Evolutionary conservation across 306 rosid species (phyloP).

Genomic region (Acmispon strigosus): DNA sequence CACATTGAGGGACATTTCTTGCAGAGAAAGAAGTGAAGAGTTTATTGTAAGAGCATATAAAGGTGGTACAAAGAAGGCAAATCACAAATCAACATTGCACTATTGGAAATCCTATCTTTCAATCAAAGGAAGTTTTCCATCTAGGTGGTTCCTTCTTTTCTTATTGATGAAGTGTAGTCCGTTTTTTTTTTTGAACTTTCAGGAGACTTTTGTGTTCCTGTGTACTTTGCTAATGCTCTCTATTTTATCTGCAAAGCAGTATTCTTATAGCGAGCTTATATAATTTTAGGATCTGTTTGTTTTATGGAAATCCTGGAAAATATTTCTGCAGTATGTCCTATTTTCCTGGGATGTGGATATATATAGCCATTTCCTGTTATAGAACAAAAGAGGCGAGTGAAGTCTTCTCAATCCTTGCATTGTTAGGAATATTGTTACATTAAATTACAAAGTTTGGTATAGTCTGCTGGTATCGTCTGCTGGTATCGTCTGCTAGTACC

Average conservation of each 20-base stretch:
- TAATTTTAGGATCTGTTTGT: not conserved
- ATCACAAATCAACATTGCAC: conserved; percentile 68
- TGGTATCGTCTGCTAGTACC: no score
- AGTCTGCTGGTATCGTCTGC: no score
- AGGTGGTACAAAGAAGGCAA: conserved; percentile 80
- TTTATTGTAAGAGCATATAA: conserved; percentile 74
- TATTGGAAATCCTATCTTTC: conserved; percentile 71
- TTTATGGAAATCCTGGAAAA: not conserved
- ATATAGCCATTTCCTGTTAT: not conserved
- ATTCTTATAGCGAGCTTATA: not conserved
- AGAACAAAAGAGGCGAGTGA: not conserved
- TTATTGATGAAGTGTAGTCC: conserved; percentile 12
- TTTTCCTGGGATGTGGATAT: not conserved
- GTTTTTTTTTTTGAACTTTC: not conserved
- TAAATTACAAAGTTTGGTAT: no score
- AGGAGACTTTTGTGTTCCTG: not conserved
- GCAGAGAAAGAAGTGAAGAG: conserved; percentile 85
- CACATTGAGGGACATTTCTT: conserved; percentile 9
- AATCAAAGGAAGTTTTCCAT: conserved; percentile 63
- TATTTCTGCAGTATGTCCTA: not conserved
- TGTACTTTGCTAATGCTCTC: not conserved
- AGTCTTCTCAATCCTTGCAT: not conserved
- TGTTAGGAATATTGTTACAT: no score
- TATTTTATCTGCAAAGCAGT: not conserved
- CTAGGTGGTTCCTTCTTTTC: conserved; percentile 47